These are phyloP conservation scores for Pseudogymnoascus sp. DNA, from an alignment of 2,329 filamentous ascomycete genomes.

Conservation along the genomic window DNA sequence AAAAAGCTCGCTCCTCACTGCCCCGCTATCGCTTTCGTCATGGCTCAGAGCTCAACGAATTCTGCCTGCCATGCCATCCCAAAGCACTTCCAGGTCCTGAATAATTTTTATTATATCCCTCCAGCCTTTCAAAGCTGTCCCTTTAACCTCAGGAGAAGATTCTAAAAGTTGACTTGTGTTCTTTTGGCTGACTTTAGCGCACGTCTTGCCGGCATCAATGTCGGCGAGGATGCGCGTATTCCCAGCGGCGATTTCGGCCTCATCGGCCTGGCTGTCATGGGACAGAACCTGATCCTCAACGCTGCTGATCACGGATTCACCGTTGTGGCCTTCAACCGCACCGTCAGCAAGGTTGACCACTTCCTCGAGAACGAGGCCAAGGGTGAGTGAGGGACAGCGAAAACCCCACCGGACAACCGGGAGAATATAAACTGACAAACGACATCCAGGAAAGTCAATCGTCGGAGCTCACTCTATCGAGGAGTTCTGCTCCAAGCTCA, in stretches of 20 bases:
- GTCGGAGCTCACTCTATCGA: conserved; percentile 87
- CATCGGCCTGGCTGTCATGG: conserved; percentile 87
- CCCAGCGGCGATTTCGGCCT: conserved; percentile 69
- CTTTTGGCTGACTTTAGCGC: conserved; percentile 44
- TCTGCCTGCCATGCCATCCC: conserved; percentile 10
- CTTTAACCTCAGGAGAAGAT: conserved; percentile 13
- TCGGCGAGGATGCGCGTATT: conserved; percentile 50
- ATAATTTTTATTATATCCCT: conserved; percentile 13
- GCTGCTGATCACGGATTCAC: conserved; percentile 90
- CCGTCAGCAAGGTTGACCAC: conserved; percentile 92
- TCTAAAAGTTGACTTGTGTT: conserved; percentile 20
- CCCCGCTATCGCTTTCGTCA: conserved; percentile 25
- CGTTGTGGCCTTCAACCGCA: conserved; percentile 97
- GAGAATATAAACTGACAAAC: conserved; percentile 31
- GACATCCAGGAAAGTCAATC: conserved; percentile 68
- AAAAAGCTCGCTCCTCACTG: conserved; percentile 26
- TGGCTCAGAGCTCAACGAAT: conserved; percentile 9
- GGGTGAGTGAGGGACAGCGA: conserved; percentile 37
- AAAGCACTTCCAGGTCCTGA: not conserved
- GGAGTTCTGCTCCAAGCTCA: conserved; percentile 94
- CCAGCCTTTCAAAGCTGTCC: conserved; percentile 14
- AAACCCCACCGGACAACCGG: not conserved
- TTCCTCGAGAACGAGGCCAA: conserved; percentile 89
- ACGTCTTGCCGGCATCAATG: conserved; percentile 65
- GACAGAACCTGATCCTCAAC: conserved; percentile 83